Conservation (phyloP, 306 rosid species). For the Ormosia semicastrata region DNA sequence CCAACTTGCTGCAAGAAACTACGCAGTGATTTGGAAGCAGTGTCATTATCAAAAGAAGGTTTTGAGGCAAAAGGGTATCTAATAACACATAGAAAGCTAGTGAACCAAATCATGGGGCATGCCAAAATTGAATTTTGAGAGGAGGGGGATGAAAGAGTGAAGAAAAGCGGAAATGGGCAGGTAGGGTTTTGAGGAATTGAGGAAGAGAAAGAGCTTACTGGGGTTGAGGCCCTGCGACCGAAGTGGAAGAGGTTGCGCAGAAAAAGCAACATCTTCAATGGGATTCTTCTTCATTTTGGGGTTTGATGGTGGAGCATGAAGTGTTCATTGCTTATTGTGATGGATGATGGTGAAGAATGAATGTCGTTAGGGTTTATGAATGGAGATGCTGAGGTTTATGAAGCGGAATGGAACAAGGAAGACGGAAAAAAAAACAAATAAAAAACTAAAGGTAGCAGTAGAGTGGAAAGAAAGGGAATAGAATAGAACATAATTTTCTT, state of each 20-base stretch:
- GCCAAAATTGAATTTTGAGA: conserved; percentile 36
- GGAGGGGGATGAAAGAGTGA: conserved; percentile 13
- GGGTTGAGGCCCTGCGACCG: conserved; percentile 54
- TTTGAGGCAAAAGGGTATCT: conserved; percentile 71
- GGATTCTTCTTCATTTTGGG: conserved; percentile 17
- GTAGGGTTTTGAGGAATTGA: conserved; percentile 21
- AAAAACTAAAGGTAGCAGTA: no score
- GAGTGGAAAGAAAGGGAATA: no score
- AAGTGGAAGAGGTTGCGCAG: conserved; percentile 57
- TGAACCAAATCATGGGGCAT: conserved; percentile 57
- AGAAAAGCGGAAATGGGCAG: conserved; percentile 25
- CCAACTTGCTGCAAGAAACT: conserved; percentile 45
- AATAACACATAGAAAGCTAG: conserved; percentile 51
- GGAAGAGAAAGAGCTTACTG: conserved; percentile 64
- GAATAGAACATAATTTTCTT: no score
- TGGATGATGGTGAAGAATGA: background rate
- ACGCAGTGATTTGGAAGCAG: conserved; percentile 45
- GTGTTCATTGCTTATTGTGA: conserved; percentile 22
- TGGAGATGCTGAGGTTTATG: background rate
- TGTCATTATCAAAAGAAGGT: conserved; percentile 31
- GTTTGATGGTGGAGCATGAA: background rate
- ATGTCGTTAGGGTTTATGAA: conserved; percentile 28
- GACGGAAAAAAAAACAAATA: background rate
- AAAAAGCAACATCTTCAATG: conserved; percentile 50
- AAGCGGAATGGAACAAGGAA: background rate